Base-by-base conservation (phyloP, 345 rosid species). In the Ceriops tagal region DNA sequence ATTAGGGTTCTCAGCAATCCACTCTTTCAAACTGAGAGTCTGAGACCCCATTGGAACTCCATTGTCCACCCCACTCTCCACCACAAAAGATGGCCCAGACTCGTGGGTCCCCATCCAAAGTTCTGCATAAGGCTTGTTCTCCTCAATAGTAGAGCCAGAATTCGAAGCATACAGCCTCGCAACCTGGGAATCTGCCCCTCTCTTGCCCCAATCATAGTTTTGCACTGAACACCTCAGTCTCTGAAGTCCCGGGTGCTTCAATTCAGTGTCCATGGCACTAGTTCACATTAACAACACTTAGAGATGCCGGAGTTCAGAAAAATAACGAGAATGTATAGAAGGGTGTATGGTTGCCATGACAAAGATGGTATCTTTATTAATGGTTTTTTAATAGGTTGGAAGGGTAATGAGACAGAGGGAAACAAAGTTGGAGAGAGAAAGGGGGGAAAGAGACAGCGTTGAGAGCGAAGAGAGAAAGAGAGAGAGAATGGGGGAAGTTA, bases 71-170 rank as follows among this genome's bases (percentile, higher is more conserved):
- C 74, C 83, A 47, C 27, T 32, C 0, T 63, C 57, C 19, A 57
- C 79, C 85, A 90, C 70, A 80, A 82, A 89, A 32, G 96, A 88
- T 5, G 98, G 98, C 1, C 96, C 97, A 0, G 99, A 96, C 69
- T 64, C 85, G 61, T 96, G 99, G 61, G 91, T 89, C n/a, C 95
- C 95, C 87, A 89, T 85, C 95, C 95, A 89, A 28, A 87, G 70
- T 76, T 89, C 95, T 0, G 95, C 99, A 73, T 87, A 96, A 2
- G 92, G 89, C 81, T 62, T 79, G 1, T 84, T 75, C 1, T 69
- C 22, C 3, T 85, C 86, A 61, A 88, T 53, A 59, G 56, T 64
- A 6, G 71, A 46, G 62, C 88, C 88, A 0, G 85, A 90, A 75
- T 89, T 96, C 74, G 83, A 78, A 13, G 86, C 75, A 61, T 68